Conservation (phyloP, 176 grass and related monocot genomes). For the Carex cristatella region DNA sequence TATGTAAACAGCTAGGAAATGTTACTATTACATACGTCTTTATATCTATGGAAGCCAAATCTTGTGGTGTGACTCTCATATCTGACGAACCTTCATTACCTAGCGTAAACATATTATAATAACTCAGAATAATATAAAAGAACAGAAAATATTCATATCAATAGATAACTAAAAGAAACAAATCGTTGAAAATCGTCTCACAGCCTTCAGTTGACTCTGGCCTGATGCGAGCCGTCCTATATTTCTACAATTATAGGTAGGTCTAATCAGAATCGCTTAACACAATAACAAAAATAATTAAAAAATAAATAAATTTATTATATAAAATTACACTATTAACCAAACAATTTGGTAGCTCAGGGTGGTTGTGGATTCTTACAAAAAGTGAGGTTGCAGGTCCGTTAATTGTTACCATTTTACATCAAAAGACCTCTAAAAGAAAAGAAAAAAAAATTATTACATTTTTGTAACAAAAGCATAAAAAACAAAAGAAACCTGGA, state of each 20-base stretch:
- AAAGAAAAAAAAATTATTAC: not conserved
- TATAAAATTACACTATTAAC: not conserved
- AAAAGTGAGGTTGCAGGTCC: not conserved
- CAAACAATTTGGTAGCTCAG: not conserved
- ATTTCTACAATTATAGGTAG: slow-evolving; percentile 55
- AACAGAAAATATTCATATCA: not conserved
- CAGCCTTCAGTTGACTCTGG: slow-evolving; percentile 74
- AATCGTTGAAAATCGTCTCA: not conserved
- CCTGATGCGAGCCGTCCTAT: slow-evolving; percentile 68
- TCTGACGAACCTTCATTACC: slow-evolving; percentile 48
- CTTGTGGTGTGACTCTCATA: slow-evolving; percentile 40
- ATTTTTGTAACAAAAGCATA: slow-evolving; percentile 17
- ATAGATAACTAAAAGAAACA: slow-evolving; percentile 1
- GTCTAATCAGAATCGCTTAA: slow-evolving; percentile 9
- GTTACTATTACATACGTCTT: slow-evolving; percentile 49
- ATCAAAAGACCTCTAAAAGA: not conserved
- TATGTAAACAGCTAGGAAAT: not conserved
- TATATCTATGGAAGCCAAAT: slow-evolving; percentile 48
- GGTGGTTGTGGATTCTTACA: not conserved
- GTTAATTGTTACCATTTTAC: not conserved
- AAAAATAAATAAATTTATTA: slow-evolving; percentile 9
- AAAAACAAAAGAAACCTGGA: slow-evolving; percentile 57
- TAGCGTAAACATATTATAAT: slow-evolving; percentile 10
- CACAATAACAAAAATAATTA: not conserved
- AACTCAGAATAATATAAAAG: slow-evolving; percentile 9